A percentile compares a stretch with the other conserved stretches of the same genome.
phyloP scores from a whole-genome alignment of 495 filamentous ascomycete species.

The Aspergillus asperescens region DNA sequence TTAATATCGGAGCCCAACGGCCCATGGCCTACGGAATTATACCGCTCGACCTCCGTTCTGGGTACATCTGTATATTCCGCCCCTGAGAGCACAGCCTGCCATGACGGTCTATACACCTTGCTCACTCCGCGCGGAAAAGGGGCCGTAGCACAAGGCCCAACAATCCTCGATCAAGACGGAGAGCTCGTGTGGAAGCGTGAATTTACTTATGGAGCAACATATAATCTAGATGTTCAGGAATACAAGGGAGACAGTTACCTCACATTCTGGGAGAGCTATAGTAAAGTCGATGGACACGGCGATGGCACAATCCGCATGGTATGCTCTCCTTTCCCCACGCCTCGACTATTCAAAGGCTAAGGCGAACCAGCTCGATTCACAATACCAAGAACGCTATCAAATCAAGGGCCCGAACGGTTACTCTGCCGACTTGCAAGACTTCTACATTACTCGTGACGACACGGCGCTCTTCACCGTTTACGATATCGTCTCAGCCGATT shows the following conservation, averaged over 20 bases:
- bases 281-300: slow-evolving; percentile 43
- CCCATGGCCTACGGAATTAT: slow-evolving; percentile 35
- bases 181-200: slow-evolving; percentile 39
- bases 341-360: not conserved
- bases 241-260: slow-evolving; percentile 42
- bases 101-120: slow-evolving; percentile 37
- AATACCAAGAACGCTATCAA: slow-evolving; percentile 43
- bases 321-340: slow-evolving; percentile 7
- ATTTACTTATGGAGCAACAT: slow-evolving; percentile 28
- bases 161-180: slow-evolving; percentile 42
- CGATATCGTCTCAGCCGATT: slow-evolving; percentile 35
- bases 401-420: slow-evolving; percentile 32
- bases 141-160: slow-evolving; percentile 34
- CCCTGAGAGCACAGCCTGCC: slow-evolving; percentile 24
- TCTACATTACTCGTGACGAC: slow-evolving; percentile 42
- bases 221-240: slow-evolving; percentile 37
- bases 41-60: slow-evolving; percentile 30
- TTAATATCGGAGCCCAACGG: slow-evolving; percentile 26
- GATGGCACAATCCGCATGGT: slow-evolving; percentile 48
- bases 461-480: slow-evolving; percentile 51
- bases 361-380: slow-evolving; percentile 38
- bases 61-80: slow-evolving; percentile 38
- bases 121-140: slow-evolving; percentile 39
- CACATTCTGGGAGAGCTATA: slow-evolving; percentile 49
- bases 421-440: slow-evolving; percentile 41